Percentiles rank a stretch among this genome's conserved stretches.
Evolutionary conservation across 208 protist genomes (phyloP).

Genomic region (Trypanosoma congolense): DNA sequence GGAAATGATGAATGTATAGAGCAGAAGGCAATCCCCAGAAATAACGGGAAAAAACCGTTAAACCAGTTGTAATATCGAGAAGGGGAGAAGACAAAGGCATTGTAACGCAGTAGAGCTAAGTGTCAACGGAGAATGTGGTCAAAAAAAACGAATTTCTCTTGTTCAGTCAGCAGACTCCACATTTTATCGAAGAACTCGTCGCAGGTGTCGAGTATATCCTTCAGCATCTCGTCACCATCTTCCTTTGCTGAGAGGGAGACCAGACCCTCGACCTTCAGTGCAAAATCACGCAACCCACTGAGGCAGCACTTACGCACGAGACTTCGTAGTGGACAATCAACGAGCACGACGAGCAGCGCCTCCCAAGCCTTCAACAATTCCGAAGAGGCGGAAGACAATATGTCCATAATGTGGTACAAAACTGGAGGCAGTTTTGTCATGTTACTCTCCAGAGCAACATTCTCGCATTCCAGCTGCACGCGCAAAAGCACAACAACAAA

Average conservation of each 20-base stretch:
- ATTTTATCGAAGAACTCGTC: constrained; percentile 71
- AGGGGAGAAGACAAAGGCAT: too few relatives aligned
- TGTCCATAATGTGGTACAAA: constrained; percentile 69
- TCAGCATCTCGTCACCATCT: constrained; percentile 72
- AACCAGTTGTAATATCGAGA: too few relatives aligned
- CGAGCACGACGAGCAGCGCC: constrained; percentile 44
- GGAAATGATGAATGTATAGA: too few relatives aligned
- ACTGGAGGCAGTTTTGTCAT: constrained; percentile 57
- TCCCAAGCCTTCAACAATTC: constrained; percentile 72
- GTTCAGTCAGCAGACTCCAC: constrained; percentile 3
- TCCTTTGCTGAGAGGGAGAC: constrained; percentile 69
- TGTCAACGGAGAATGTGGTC: too few relatives aligned
- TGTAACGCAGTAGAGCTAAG: too few relatives aligned
- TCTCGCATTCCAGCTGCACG: constrained; percentile 85
- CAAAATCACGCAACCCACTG: constrained; percentile 54
- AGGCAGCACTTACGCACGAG: constrained; percentile 65
- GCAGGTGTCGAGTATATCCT: constrained; percentile 81
- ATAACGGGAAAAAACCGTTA: too few relatives aligned
- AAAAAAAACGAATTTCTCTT: neutral
- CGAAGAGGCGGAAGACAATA: constrained; percentile 61
- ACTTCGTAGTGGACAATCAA: constrained; percentile 38
- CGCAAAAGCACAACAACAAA: constrained; percentile 70
- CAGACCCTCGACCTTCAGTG: constrained; percentile 64
- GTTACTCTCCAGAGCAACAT: constrained; percentile 63
- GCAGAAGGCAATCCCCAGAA: too few relatives aligned